Percentiles rank a stretch among this genome's conserved stretches.
These are phyloP conservation scores for Tephrocybe sp. DNA, from an alignment of 768 basidiomycete genomes.

Conservation along the genomic window DNA sequence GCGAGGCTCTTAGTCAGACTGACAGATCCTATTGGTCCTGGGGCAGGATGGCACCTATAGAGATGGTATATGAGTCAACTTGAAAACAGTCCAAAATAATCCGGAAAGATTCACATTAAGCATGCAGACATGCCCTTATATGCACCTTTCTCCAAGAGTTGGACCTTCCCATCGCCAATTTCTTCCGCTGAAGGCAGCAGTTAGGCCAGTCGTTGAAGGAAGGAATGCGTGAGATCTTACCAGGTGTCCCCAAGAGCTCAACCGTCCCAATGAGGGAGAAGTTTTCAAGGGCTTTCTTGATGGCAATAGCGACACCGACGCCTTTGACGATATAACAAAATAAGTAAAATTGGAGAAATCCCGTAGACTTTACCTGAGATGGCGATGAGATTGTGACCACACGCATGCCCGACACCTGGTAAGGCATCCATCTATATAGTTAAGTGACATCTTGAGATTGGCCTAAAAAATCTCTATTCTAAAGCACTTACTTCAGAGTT, in stretches of 20 bases:
- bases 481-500: conserved; percentile 66
- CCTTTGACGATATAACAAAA: conserved; percentile 37
- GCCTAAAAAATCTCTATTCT: not conserved
- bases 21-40: conserved; percentile 67
- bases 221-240: conserved; percentile 31
- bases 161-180: conserved; percentile 70
- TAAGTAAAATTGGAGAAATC: no score
- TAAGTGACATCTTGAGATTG: not conserved
- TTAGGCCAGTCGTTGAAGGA: not conserved
- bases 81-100: not conserved
- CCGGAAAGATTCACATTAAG: conserved; percentile 52
- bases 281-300: conserved; percentile 58
- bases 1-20: conserved; percentile 67
- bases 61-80: not conserved
- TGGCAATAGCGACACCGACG: conserved; percentile 67
- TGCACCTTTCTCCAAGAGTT: conserved; percentile 63
- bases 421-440: conserved; percentile 57
- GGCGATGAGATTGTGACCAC: conserved; percentile 82
- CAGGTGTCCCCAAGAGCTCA: conserved; percentile 75
- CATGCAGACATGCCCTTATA: conserved; percentile 78
- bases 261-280: conserved; percentile 67
- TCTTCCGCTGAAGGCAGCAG: conserved; percentile 58
- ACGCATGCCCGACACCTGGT: conserved; percentile 63
- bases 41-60: conserved; percentile 77
- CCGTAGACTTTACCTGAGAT: conserved; percentile 47